These are phyloP conservation scores for Fraxinus xanthoxyloides DNA, from an alignment of 305 asterid genomes.

Conservation along the genomic window DNA sequence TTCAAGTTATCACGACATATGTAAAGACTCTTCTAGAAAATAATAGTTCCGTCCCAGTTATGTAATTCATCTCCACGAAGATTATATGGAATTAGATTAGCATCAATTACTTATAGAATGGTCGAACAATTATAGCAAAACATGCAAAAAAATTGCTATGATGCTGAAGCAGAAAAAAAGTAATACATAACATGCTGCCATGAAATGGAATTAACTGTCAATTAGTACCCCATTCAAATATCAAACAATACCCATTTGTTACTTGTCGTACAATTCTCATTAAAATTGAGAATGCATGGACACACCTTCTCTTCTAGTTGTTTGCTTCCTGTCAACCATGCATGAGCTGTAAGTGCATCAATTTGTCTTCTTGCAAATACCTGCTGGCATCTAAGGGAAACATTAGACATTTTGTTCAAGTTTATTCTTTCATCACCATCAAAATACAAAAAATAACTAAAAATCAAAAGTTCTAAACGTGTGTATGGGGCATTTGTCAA, in stretches of 20 bases:
- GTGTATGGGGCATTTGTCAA: neutral
- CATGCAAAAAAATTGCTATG: neutral
- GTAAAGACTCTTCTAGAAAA: neutral
- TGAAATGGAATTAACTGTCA: neutral
- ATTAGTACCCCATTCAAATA: neutral
- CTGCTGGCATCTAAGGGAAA: constrained; percentile 32
- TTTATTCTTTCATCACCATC: neutral
- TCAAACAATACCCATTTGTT: neutral
- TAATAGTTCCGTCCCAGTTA: neutral
- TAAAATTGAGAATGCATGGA: neutral
- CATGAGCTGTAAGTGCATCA: constrained; percentile 55
- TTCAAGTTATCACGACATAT: neutral
- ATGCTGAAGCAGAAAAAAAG: neutral
- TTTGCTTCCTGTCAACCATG: constrained; percentile 72
- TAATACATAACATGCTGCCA: neutral
- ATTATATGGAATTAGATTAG: neutral
- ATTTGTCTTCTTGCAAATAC: constrained; percentile 65
- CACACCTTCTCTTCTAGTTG: constrained; percentile 70
- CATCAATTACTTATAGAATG: neutral
- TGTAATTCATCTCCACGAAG: neutral
- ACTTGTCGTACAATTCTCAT: neutral
- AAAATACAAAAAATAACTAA: neutral
- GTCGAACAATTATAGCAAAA: neutral
- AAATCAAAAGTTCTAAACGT: neutral
- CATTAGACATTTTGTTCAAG: constrained; percentile 1